A percentile compares a stretch with the other conserved stretches of the same genome.
These are phyloP conservation scores for Scheffersomyces amazonensis DNA, from an alignment of 805 yeast genomes.

Conservation along the genomic window DNA sequence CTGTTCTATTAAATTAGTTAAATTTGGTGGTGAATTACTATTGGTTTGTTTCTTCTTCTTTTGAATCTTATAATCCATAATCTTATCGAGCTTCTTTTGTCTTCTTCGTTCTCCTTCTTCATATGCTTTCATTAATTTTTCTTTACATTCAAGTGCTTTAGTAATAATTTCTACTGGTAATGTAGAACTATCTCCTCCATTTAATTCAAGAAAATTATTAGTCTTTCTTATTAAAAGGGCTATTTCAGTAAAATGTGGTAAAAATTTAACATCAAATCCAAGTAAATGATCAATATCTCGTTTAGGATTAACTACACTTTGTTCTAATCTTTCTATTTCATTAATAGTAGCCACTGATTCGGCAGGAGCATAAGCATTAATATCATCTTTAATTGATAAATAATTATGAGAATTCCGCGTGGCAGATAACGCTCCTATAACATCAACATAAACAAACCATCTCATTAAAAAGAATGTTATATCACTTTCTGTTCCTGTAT, in stretches of 20 bases:
- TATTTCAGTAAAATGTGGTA: constrained; percentile 57
- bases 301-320: constrained; percentile 13
- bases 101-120: constrained; percentile 26
- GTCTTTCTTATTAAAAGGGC: constrained; percentile 29
- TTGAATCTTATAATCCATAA: constrained; percentile 10
- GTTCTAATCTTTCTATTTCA: constrained; percentile 10
- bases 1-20: constrained; percentile 22
- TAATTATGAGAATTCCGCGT: constrained; percentile 37
- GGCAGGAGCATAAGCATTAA: constrained; percentile 15
- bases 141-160: constrained; percentile 26
- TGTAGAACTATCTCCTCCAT: neutral
- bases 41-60: constrained; percentile 3
- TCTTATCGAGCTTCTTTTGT: constrained; percentile 17
- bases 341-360: constrained; percentile 17
- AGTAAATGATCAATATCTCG: constrained; percentile 56
- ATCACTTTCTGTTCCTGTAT: constrained; percentile 30
- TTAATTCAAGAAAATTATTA: constrained; percentile 13
- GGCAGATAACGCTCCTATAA: constrained; percentile 60
- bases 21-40: constrained; percentile 12
- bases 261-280: constrained; percentile 64
- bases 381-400: constrained; percentile 17
- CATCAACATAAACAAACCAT: constrained; percentile 69
- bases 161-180: constrained; percentile 18
- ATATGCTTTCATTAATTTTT: constrained; percentile 14
- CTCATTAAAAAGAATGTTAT: constrained; percentile 56